Base-by-base conservation (phyloP, 73 alveolate genomes). In the Tetrahymena elliotti region DNA sequence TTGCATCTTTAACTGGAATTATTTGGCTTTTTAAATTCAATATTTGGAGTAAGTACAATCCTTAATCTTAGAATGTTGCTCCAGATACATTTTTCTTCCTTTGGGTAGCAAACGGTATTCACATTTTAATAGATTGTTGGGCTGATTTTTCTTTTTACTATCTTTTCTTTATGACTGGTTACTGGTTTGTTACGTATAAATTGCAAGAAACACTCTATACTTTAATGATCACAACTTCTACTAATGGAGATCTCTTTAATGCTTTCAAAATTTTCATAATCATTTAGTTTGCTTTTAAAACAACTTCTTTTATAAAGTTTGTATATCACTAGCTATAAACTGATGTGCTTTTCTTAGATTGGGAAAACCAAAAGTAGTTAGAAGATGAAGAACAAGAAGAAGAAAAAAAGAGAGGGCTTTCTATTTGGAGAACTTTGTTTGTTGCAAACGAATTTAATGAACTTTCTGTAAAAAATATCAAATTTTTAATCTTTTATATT, bases 401-500 rank as follows among this genome's bases (percentile, higher is more conserved):
- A 0, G 83, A 93, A 93, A 20, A 84, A 35, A 93, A 84, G 35
- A 93, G 68, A 4, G 92, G 94, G 39, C 31, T 84, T 34, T 68
- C 83, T n/a, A 99, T 99, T 47, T 99, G 99, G 99, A 97, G 99
- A 92, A 84, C 97, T 92, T 88, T 98, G 37, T 98, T 98, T 95
- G 96, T 99, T 8, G 99, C 98, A 31, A 99, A 99, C 94, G 99
- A 99, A 96, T 98, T 97, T 93, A 98, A 98, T 96, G 98, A 98
- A 95, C 97, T 98, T 33, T 98, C 97, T 93, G 93, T 68, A 68
- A 31, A 15, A 40, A 68, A 22, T 68, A 11, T 68, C 11, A 1
- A n/a, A 68, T 18, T 68, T 27, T 2, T 18, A 68, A 68, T 2
- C 24, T 27, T 4, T 0, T 24, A 22, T 27, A 7, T 18, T 11